Evolutionary conservation across 2,329 filamentous ascomycete species (phyloP).

Genomic region (Penicillium verrucosum): DNA sequence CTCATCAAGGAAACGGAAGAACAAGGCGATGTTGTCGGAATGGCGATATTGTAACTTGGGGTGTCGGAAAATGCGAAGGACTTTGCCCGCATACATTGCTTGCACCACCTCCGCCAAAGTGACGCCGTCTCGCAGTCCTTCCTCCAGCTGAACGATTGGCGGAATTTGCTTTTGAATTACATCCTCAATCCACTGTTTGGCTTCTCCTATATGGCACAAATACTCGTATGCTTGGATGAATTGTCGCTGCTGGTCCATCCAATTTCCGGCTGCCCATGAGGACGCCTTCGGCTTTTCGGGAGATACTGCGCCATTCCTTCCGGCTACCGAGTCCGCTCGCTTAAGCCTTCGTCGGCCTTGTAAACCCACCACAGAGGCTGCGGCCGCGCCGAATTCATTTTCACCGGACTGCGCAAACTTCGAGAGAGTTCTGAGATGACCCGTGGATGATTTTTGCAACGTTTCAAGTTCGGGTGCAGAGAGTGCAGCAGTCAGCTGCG

Average conservation of each 20-base stretch:
- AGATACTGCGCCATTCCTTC: constrained; percentile 46
- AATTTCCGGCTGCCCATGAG: constrained; percentile 79
- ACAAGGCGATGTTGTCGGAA: constrained; percentile 95
- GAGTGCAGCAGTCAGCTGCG: constrained; percentile 47
- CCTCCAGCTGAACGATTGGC: constrained; percentile 88
- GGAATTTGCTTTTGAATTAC: constrained; percentile 81
- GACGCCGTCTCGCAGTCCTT: constrained; percentile 86
- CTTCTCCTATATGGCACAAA: constrained; percentile 96
- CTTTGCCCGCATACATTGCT: constrained; percentile 72
- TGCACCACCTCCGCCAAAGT: constrained; percentile 93
- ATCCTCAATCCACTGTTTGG: constrained; percentile 98
- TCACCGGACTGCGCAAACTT: constrained; percentile 72
- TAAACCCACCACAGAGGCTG: constrained; percentile 83
- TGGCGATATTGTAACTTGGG: constrained; percentile 87
- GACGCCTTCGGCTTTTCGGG: constrained; percentile 55
- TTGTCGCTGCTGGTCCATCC: constrained; percentile 98
- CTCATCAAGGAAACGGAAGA: constrained; percentile 90
- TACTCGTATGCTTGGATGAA: constrained; percentile 98
- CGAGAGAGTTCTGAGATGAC: constrained; percentile 82
- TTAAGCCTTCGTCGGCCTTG: constrained; percentile 81
- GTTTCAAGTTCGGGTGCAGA: constrained; percentile 72
- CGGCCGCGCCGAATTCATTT: constrained; percentile 68
- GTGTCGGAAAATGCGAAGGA: constrained; percentile 79
- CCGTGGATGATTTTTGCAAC: constrained; percentile 83
- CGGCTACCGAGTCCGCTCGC: constrained; percentile 56